These are phyloP conservation scores for Mucor racemosus DNA, from an alignment of 371 early-diverging fungal species.

Conservation along the genomic window DNA sequence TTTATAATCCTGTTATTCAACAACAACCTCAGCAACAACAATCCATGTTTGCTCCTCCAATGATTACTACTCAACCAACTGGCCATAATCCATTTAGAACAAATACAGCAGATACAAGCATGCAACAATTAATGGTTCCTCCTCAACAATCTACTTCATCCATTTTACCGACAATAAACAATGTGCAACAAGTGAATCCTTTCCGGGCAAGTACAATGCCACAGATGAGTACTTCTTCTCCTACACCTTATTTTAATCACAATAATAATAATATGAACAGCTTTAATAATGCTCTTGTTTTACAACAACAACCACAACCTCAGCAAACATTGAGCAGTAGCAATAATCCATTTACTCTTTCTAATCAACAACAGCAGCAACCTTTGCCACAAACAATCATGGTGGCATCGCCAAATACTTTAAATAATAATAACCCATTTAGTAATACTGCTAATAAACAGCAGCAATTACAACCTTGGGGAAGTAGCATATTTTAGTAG, in stretches of 20 bases:
- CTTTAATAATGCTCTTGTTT: background rate
- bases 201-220: conserved; percentile 34
- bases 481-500: conserved; percentile 18
- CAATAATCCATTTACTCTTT: background rate
- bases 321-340: background rate
- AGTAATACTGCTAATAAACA: background rate
- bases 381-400: background rate
- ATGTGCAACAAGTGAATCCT: conserved; percentile 23
- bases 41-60: background rate
- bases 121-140: background rate
- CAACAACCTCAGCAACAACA: conserved; percentile 30
- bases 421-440: background rate
- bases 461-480: conserved; percentile 18
- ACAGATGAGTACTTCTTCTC: background rate
- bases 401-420: background rate
- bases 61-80: conserved; percentile 5
- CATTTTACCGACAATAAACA: too few relatives aligned
- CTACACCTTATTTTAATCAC: too few relatives aligned
- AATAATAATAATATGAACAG: too few relatives aligned
- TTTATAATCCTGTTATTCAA: too few relatives aligned
- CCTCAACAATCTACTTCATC: conserved; percentile 13
- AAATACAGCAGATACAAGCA: background rate
- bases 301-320: background rate
- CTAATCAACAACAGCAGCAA: background rate
- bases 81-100: conserved; percentile 28